phyloP scores from a whole-genome alignment of 148 eudicot species.

The Chenopodium quinoa region DNA sequence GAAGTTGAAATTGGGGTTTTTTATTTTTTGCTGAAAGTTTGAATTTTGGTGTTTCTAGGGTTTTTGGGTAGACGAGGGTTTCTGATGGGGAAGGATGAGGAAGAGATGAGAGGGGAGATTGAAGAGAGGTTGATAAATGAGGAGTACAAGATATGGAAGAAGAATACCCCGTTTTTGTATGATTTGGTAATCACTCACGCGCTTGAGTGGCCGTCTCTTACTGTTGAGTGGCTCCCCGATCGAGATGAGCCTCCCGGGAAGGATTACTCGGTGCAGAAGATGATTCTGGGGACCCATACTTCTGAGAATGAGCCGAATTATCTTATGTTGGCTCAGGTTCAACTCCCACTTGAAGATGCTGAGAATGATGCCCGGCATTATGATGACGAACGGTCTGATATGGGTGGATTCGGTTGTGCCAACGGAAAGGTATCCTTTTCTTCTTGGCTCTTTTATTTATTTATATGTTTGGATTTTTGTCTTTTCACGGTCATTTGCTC shows the following conservation, averaged over 20 bases:
- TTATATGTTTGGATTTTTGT: not conserved
- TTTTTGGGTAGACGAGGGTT: not conserved
- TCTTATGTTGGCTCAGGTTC: constrained; percentile 83
- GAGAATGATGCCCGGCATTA: constrained; percentile 69
- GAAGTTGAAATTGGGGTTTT: not conserved
- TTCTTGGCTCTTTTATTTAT: not conserved
- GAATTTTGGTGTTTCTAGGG: constrained; percentile 5
- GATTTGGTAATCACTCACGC: constrained; percentile 83
- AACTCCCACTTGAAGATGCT: constrained; percentile 74
- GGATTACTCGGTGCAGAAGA: constrained; percentile 83
- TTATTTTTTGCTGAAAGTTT: not conserved
- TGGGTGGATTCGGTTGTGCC: constrained; percentile 73
- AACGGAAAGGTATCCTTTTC: constrained; percentile 55
- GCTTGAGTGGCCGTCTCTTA: constrained; percentile 92
- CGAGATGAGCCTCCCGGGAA: constrained; percentile 83
- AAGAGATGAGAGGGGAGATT: constrained; percentile 65
- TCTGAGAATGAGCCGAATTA: constrained; percentile 84
- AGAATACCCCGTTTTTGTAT: constrained; percentile 77
- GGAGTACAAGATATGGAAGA: constrained; percentile 93
- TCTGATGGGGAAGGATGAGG: constrained; percentile 73
- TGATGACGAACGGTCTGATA: constrained; percentile 59
- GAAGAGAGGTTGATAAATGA: constrained; percentile 80
- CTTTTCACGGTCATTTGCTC: not conserved
- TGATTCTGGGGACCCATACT: constrained; percentile 86
- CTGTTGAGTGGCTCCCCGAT: constrained; percentile 89